phyloP scores from a whole-genome alignment of 2,329 filamentous ascomycete species.

The Penicillium crustosum region DNA sequence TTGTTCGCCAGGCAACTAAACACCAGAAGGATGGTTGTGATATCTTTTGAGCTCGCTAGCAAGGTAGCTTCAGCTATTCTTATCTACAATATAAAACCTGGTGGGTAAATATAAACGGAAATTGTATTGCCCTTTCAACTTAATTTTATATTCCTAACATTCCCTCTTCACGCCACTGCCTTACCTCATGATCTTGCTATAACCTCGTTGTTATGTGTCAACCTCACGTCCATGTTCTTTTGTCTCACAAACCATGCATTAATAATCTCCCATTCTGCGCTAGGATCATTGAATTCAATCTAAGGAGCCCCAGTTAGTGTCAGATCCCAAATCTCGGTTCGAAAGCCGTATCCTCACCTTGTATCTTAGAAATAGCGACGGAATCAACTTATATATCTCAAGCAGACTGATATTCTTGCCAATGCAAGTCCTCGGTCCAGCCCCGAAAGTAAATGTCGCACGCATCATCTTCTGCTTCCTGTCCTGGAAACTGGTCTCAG shows the following conservation, averaged over 20 bases:
- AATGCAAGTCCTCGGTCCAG: constrained; percentile 56
- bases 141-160: too few species aligned
- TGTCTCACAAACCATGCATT: constrained; percentile 44
- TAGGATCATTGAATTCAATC: constrained; percentile 20
- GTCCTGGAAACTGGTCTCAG: constrained; percentile 12
- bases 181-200: not conserved
- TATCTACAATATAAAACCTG: not conserved
- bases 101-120: not conserved
- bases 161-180: not conserved
- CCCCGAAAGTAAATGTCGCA: constrained; percentile 48
- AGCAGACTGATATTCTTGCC: constrained; percentile 56
- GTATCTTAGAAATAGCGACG: constrained; percentile 46
- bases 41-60: too few species aligned
- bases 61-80: not conserved
- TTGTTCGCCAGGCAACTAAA: not conserved
- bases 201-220: not conserved
- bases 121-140: not conserved
- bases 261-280: constrained; percentile 21
- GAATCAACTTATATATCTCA: constrained; percentile 61
- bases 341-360: constrained; percentile 12
- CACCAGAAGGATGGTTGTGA: not conserved
- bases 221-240: not conserved
- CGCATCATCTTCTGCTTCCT: constrained; percentile 23
- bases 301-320: not conserved
- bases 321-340: not conserved